These are phyloP conservation scores for Backusella morwellensis DNA, from an alignment of 192 early-diverging fungal genomes.

Conservation along the genomic window DNA sequence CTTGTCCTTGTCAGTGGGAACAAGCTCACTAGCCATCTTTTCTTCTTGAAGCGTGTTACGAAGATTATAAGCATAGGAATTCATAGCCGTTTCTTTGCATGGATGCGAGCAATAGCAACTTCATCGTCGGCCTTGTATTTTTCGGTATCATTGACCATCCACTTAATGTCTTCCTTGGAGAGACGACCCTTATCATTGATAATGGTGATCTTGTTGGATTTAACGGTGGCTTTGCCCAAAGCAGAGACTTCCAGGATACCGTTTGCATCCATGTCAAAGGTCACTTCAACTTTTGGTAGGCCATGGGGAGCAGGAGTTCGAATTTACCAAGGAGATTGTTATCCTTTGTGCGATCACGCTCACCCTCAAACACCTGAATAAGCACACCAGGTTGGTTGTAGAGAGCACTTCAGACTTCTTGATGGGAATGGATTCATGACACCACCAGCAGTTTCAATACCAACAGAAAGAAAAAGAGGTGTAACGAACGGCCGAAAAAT, in stretches of 20 bases:
- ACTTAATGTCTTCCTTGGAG: slow-evolving; percentile 68
- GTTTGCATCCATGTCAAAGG: slow-evolving; percentile 45
- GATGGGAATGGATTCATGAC: slow-evolving; percentile 96
- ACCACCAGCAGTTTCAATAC: slow-evolving; percentile 95
- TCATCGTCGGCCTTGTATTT: slow-evolving; percentile 85
- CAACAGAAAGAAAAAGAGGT: slow-evolving; percentile 67
- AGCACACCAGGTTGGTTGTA: slow-evolving; percentile 96
- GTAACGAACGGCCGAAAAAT: no score
- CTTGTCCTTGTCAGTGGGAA: slow-evolving; percentile 81
- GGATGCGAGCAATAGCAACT: slow-evolving; percentile 82
- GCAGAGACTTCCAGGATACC: slow-evolving; percentile 95
- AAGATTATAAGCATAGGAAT: slow-evolving; percentile 95
- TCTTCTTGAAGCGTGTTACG: slow-evolving; percentile 82
- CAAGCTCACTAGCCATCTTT: slow-evolving; percentile 70
- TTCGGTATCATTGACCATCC: slow-evolving; percentile 89
- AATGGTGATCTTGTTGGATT: slow-evolving; percentile 97
- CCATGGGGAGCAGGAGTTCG: slow-evolving; percentile 96
- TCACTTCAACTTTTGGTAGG: slow-evolving; percentile 95
- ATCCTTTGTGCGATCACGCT: slow-evolving; percentile 94
- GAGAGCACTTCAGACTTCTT: slow-evolving; percentile 98
- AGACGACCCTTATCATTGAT: slow-evolving; percentile 98
- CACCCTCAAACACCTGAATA: slow-evolving; percentile 97
- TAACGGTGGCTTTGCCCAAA: slow-evolving; percentile 90
- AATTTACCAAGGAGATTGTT: slow-evolving; percentile 99
- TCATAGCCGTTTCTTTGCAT: slow-evolving; percentile 91